Evolutionary conservation across 768 basidiomycete genomes (phyloP), one percentile per base, ranked within the genome.

Genomic region (Glaciozyma martinii): DNA sequence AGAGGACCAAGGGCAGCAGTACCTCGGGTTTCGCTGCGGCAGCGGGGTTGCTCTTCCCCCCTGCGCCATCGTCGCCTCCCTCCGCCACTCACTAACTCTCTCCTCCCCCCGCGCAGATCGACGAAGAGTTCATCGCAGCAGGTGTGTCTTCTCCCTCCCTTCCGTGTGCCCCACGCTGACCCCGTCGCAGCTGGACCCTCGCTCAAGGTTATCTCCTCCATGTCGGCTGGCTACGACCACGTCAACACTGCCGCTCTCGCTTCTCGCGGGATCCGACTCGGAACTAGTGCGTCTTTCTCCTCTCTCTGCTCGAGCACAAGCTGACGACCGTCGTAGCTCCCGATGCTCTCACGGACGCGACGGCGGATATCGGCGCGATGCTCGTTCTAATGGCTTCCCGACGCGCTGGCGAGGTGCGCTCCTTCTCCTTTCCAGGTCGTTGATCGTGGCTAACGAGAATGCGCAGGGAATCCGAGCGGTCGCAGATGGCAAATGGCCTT

Each of bases 201-300:
- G 56, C 80, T 99, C 13, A 83, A 82, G 52, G 85, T 89, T n/a
- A 82, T 95, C 4, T 94, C 92, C 1, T 95, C 93, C 0, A 88
- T 94, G 85, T 90, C 89, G 23, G 90, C 92, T 25, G 90, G 90
- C 54, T 88, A 86, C 70, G 94, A 99, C 60, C 95, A 98, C 68
- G 81, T 90, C 46, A 83, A 88, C 66, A 77, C 88, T 1, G 75
- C 78, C 27, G 83, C 82, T 37, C 76, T 86, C 10, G 80, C 83
- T 16, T 78, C 81, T 70, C 82, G 85, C 21, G 80, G 81, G 2
- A 81, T 98, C 63, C 82, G 81, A 54, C 75, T 97, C 9, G 95
- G 95, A 10, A 90, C 90, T 76, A 98, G 71, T 67, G 29, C 50
- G 67, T 46, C 23, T n/a, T 16, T 23, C 12, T 46, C 30, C 27